Conservation (phyloP, 1,284 basidiomycete genomes). For the Sphaerobolus stellatus region DNA sequence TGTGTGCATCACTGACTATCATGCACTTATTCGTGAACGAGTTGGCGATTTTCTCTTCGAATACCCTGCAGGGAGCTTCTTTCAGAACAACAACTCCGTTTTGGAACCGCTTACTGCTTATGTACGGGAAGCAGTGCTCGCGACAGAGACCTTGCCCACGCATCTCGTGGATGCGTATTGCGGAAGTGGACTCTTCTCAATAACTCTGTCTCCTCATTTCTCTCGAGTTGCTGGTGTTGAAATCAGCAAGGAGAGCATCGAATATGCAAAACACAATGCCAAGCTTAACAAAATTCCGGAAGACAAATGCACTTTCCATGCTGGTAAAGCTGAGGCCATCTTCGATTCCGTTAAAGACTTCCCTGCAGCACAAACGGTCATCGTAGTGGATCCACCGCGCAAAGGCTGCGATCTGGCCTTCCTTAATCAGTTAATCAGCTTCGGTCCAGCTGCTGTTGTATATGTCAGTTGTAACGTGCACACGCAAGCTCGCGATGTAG, state of each 20-base stretch:
- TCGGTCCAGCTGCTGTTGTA: constrained; percentile 71
- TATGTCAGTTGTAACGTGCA: constrained; percentile 96
- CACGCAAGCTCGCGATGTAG: constrained; percentile 82
- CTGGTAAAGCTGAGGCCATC: constrained; percentile 71
- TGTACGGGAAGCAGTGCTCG: constrained; percentile 75
- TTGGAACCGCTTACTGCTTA: constrained; percentile 81
- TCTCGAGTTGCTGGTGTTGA: constrained; percentile 87
- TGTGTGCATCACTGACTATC: constrained; percentile 57
- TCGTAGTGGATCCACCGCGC: constrained; percentile 85
- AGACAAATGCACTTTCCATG: constrained; percentile 54
- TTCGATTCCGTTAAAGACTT: constrained; percentile 67
- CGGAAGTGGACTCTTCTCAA: constrained; percentile 89
- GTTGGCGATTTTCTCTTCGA: constrained; percentile 84
- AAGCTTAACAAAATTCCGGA: constrained; percentile 63
- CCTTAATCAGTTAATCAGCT: constrained; percentile 73
- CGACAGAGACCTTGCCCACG: constrained; percentile 44
- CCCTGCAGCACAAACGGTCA: constrained; percentile 64
- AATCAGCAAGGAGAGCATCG: constrained; percentile 75
- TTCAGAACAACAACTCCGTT: constrained; percentile 98
- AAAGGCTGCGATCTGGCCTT: constrained; percentile 89
- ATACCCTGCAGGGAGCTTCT: constrained; percentile 88
- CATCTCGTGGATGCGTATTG: constrained; percentile 93
- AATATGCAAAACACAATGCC: constrained; percentile 79
- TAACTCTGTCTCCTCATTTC: constrained; percentile 83
- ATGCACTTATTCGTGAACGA: constrained; percentile 77